These are phyloP conservation scores for Nannochloropsis gaditana DNA, from an alignment of 108 stramenopile species.

Conservation along the genomic window DNA sequence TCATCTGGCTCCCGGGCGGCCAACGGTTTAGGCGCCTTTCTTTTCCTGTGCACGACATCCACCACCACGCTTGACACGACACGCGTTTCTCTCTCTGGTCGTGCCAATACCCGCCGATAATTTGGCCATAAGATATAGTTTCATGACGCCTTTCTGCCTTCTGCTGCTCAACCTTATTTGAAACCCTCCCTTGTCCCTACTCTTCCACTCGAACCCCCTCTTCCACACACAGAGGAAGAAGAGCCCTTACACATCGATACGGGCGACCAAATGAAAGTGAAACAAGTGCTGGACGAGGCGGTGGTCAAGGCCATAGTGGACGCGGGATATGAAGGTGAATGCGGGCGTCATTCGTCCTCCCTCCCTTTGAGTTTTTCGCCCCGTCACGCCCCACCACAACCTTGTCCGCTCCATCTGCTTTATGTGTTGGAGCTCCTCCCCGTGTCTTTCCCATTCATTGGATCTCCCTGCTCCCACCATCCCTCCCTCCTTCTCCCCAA, in stretches of 20 bases:
- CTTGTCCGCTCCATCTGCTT: not conserved
- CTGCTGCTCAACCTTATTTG: no score
- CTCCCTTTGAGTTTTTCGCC: not conserved
- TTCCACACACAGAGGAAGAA: conserved; percentile 22
- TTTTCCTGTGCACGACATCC: no score
- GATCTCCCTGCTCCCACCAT: not conserved
- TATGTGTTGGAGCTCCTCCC: conserved; percentile 9
- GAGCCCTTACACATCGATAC: conserved; percentile 72
- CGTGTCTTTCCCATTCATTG: not conserved
- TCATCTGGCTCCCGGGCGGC: no score
- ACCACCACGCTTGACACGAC: no score
- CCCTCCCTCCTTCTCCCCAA: conserved; percentile 20
- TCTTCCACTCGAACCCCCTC: not conserved
- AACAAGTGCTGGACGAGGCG: conserved; percentile 91
- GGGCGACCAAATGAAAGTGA: conserved; percentile 90
- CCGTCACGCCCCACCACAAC: not conserved
- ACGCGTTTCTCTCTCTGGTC: no score
- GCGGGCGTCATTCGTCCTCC: not conserved
- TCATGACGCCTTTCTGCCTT: no score
- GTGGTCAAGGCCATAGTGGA: conserved; percentile 60
- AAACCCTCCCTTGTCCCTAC: not conserved
- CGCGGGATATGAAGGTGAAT: not conserved
- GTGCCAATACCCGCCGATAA: no score
- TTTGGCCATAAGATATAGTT: no score
- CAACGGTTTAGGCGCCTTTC: no score